These are phyloP conservation scores for Cercospora sp. DNA, from an alignment of 2,329 filamentous ascomycete species.

Conservation along the genomic window DNA sequence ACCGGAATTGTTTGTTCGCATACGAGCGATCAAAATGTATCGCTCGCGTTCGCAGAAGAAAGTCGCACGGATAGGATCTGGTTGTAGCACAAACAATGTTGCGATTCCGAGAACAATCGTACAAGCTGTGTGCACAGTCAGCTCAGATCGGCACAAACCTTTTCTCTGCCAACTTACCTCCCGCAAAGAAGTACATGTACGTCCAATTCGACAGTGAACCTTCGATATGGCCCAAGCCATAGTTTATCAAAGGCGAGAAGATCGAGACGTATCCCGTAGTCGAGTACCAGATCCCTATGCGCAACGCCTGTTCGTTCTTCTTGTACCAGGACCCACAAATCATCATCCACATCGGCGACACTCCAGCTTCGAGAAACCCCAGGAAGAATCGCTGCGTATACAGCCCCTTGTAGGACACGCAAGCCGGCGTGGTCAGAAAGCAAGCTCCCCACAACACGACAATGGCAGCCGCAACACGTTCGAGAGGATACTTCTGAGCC, in stretches of 20 bases:
- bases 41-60: constrained; percentile 42
- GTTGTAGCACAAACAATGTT: constrained; percentile 44
- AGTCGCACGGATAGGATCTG: constrained; percentile 46
- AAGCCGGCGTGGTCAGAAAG: constrained; percentile 42
- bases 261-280: constrained; percentile 49
- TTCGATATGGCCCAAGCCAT: constrained; percentile 49
- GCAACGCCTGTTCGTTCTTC: constrained; percentile 35
- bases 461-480: constrained; percentile 46
- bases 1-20: constrained; percentile 36
- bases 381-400: constrained; percentile 56
- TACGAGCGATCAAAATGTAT: constrained; percentile 34
- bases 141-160: not conserved
- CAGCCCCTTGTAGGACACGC: constrained; percentile 42
- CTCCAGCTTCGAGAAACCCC: constrained; percentile 56
- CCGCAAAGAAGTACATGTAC: constrained; percentile 43
- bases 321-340: constrained; percentile 29
- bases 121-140: constrained; percentile 26
- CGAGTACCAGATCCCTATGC: constrained; percentile 34
- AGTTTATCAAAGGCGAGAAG: constrained; percentile 52
- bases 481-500: constrained; percentile 51
- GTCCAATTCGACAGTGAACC: constrained; percentile 27
- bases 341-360: constrained; percentile 23
- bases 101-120: constrained; percentile 46
- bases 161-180: constrained; percentile 19
- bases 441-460: constrained; percentile 43